These are phyloP conservation scores for Botrytis sinoallii DNA, from an alignment of 2,329 filamentous ascomycete genomes.

Conservation along the genomic window DNA sequence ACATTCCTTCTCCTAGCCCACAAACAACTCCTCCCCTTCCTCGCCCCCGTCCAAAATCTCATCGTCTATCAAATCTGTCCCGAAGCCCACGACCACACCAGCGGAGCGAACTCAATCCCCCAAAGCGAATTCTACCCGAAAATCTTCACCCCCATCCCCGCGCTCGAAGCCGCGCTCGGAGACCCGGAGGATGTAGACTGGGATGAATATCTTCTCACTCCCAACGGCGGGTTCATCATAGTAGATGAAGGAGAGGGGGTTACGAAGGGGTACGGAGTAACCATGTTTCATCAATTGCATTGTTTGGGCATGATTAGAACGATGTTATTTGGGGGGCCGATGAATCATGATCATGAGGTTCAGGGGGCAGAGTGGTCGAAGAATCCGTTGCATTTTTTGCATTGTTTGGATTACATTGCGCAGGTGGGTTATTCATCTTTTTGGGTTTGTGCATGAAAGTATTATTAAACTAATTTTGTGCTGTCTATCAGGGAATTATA, in stretches of 20 bases:
- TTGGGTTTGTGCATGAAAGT: background rate
- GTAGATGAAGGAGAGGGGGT: background rate
- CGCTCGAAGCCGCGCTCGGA: background rate
- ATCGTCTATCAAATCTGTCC: background rate
- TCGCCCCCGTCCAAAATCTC: background rate
- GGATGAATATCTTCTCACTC: background rate
- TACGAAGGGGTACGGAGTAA: background rate
- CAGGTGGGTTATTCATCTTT: background rate
- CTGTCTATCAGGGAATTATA: background rate
- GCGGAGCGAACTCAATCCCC: background rate
- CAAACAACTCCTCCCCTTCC: background rate
- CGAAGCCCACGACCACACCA: background rate
- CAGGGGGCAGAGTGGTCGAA: conserved; percentile 2
- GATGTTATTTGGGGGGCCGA: background rate
- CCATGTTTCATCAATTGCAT: conserved; percentile 6
- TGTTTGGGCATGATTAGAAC: background rate
- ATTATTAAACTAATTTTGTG: background rate
- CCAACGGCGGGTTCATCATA: background rate
- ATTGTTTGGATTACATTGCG: background rate
- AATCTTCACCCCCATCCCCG: background rate
- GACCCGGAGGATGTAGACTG: background rate
- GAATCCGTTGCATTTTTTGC: background rate
- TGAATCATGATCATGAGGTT: conserved; percentile 1
- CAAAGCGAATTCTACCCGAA: background rate
- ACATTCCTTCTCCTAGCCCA: background rate